phyloP scores from a whole-genome alignment of 2,329 filamentous ascomycete genomes.

The Saccharata proteae region DNA sequence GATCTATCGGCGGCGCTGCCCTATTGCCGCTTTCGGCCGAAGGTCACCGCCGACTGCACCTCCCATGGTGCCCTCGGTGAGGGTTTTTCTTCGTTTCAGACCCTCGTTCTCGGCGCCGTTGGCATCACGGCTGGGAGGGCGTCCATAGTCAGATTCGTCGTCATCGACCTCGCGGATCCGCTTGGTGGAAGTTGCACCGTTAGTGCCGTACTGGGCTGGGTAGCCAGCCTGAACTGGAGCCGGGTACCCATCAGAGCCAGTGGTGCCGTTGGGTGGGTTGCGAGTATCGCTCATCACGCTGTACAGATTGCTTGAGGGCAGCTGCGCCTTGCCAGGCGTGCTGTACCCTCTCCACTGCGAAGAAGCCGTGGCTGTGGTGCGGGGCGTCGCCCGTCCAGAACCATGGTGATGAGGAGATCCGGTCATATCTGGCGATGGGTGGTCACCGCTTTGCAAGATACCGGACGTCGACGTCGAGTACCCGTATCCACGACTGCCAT shows the following conservation, averaged over 20 bases:
- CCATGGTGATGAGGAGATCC: conserved; percentile 72
- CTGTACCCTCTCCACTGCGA: conserved; percentile 68
- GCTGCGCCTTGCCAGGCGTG: conserved; percentile 59
- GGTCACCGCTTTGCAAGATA: conserved; percentile 55
- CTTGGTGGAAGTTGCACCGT: conserved; percentile 50
- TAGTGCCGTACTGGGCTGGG: conserved; percentile 51
- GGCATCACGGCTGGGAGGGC: conserved; percentile 46
- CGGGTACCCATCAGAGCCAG: conserved; percentile 58
- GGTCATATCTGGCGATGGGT: conserved; percentile 66
- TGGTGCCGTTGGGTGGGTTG: conserved; percentile 50
- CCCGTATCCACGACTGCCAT: conserved; percentile 63
- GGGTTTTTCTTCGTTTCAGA: conserved; percentile 69
- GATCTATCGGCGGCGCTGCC: conserved; percentile 8
- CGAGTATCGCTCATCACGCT: conserved; percentile 79
- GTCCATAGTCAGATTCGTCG: conserved; percentile 51
- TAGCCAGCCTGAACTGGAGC: conserved; percentile 52
- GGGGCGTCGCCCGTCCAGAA: conserved; percentile 74
- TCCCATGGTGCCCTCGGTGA: conserved; percentile 46
- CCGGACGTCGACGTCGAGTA: conserved; percentile 59
- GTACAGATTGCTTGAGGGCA: conserved; percentile 71
- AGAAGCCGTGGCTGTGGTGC: conserved; percentile 60
- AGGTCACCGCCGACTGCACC: conserved; percentile 18
- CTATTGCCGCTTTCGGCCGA: conserved; percentile 14
- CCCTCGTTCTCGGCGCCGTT: conserved; percentile 47
- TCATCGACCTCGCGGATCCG: conserved; percentile 52